A percentile compares a stretch with the other conserved stretches of the same genome.
phyloP scores from a whole-genome alignment of 176 grass and related monocot genomes.

The Guadua angustifolia region DNA sequence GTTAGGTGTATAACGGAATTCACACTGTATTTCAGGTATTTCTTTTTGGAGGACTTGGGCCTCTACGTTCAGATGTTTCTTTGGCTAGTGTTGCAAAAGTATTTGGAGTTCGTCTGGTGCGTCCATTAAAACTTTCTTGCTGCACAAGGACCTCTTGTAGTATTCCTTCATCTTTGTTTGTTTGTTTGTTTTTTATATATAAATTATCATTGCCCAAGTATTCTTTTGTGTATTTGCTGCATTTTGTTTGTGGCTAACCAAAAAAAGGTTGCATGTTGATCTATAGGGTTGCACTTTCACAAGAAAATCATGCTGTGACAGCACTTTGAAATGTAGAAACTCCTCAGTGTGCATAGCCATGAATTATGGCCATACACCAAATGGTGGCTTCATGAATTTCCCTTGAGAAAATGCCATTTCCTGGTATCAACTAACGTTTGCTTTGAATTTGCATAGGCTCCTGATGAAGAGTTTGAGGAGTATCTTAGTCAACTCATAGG shows the following conservation, averaged over 20 bases:
- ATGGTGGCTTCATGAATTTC: conserved; percentile 41
- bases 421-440: conserved; percentile 39
- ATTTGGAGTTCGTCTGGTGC: conserved; percentile 98
- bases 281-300: conserved; percentile 22
- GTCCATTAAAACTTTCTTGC: conserved; percentile 24
- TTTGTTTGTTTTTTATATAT: not conserved
- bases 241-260: conserved; percentile 31
- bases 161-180: conserved; percentile 10
- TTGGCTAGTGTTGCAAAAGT: conserved; percentile 89
- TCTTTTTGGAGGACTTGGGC: conserved; percentile 89
- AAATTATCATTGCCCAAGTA: not conserved
- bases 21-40: conserved; percentile 70
- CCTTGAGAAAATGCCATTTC: conserved; percentile 22
- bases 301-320: conserved; percentile 22
- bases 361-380: conserved; percentile 18
- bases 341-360: conserved; percentile 19
- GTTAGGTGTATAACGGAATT: conserved; percentile 25
- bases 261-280: conserved; percentile 32
- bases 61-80: conserved; percentile 92
- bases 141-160: not conserved
- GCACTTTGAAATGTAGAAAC: conserved; percentile 35
- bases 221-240: conserved; percentile 8
- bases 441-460: conserved; percentile 70
- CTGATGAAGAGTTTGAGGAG: conserved; percentile 99
- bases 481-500: conserved; percentile 90